Evolutionary conservation across 1,284 basidiomycete genomes (phyloP).

Genomic region (Pseudozyma thailandica): DNA sequence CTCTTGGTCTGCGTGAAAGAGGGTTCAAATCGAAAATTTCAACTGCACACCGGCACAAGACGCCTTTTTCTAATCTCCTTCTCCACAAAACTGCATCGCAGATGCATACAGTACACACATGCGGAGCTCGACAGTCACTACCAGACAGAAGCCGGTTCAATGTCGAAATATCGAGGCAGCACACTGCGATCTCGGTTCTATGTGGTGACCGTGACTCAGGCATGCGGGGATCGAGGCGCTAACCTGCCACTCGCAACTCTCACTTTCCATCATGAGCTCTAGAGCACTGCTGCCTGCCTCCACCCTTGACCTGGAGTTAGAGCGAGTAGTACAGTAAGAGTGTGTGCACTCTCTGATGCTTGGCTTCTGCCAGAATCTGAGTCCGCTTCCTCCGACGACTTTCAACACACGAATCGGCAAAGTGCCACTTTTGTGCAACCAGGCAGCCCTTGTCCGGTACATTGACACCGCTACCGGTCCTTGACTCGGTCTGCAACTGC

Average conservation of each 20-base stretch:
- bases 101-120: background rate
- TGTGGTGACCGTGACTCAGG: slow-evolving; percentile 7
- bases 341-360: background rate
- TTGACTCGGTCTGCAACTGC: background rate
- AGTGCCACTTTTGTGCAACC: slow-evolving; percentile 4
- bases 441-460: slow-evolving; percentile 14
- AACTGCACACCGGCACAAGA: background rate
- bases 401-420: slow-evolving; percentile 26
- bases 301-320: too few species aligned
- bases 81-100: background rate
- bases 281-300: too few species aligned
- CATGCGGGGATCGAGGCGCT: slow-evolving; percentile 39
- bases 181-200: slow-evolving; percentile 22
- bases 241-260: slow-evolving; percentile 1
- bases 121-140: background rate
- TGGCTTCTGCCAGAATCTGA: background rate
- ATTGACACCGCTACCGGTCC: slow-evolving; percentile 9
- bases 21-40: background rate
- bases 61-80: background rate
- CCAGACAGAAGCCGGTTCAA: background rate
- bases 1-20: background rate
- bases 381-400: slow-evolving; percentile 17
- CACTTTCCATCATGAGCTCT: too few species aligned
- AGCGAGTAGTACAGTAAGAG: too few species aligned
- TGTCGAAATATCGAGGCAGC: slow-evolving; percentile 13